phyloP scores from a whole-genome alignment of 129 eudicot genomes.

The Escallonia rubra region DNA sequence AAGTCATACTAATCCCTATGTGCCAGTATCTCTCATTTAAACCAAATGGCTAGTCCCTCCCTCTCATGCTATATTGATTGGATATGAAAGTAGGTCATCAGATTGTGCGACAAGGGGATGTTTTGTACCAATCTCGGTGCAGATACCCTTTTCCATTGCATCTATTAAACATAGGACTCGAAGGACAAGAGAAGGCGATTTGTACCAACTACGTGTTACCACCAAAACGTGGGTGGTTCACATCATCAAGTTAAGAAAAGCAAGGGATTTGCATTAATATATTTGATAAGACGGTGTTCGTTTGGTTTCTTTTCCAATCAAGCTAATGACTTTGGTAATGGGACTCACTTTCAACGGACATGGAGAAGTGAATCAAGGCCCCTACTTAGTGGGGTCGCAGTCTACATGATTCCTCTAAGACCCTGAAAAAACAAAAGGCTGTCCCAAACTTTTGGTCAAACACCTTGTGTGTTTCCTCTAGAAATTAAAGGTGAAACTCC shows the following conservation, averaged over 20 bases:
- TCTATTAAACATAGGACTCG: too few species aligned
- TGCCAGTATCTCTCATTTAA: too few species aligned
- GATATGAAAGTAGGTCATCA: too few species aligned
- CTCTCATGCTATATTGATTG: too few species aligned
- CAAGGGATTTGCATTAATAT: too few species aligned
- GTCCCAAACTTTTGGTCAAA: not conserved
- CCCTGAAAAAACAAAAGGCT: too few species aligned
- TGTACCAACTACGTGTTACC: constrained; percentile 14
- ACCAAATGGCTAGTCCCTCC: too few species aligned
- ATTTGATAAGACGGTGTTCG: not conserved
- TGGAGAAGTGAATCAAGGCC: constrained; percentile 5
- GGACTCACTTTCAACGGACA: not conserved
- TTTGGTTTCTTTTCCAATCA: not conserved
- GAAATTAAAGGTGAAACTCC: not conserved
- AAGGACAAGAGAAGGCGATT: constrained; percentile 6
- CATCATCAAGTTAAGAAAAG: too few species aligned
- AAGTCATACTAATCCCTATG: too few species aligned
- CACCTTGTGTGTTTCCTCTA: not conserved
- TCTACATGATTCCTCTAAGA: constrained; percentile 4
- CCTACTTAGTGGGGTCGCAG: constrained; percentile 12
- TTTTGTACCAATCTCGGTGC: too few species aligned
- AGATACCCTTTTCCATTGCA: too few species aligned
- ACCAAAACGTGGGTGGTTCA: constrained; percentile 1
- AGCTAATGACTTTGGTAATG: not conserved
- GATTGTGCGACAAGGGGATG: too few species aligned